Evolutionary conservation across 495 filamentous ascomycete species (phyloP).

Genomic region (Annulohypoxylon stygium): DNA sequence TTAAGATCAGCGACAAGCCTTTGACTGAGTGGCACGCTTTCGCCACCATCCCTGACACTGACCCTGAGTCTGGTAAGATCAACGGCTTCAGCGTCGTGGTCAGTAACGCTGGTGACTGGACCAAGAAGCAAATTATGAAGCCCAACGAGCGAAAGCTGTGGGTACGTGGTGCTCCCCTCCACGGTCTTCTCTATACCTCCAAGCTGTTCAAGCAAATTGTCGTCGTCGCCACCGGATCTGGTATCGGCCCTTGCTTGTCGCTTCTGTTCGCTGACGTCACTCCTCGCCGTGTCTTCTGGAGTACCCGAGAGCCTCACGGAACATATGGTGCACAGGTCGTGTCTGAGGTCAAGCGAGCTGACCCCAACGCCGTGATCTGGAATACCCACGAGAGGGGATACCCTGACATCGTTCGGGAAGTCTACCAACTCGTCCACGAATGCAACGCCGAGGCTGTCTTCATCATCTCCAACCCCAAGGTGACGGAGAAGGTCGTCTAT

Average conservation of each 20-base stretch:
- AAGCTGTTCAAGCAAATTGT: constrained; percentile 76
- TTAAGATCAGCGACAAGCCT: constrained; percentile 67
- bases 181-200: constrained; percentile 80
- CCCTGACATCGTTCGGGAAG: constrained; percentile 68
- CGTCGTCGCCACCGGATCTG: constrained; percentile 85
- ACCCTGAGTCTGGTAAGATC: constrained; percentile 59
- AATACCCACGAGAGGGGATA: constrained; percentile 61
- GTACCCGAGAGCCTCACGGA: constrained; percentile 56
- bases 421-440: constrained; percentile 60
- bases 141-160: constrained; percentile 70
- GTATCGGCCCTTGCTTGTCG: constrained; percentile 77
- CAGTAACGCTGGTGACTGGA: constrained; percentile 91
- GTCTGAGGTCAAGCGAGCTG: constrained; percentile 57
- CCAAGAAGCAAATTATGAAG: constrained; percentile 70
- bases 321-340: constrained; percentile 63
- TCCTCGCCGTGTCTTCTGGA: constrained; percentile 65
- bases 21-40: constrained; percentile 86
- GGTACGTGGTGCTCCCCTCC: constrained; percentile 66
- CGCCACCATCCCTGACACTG: constrained; percentile 74
- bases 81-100: constrained; percentile 78
- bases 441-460: constrained; percentile 72
- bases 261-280: constrained; percentile 59
- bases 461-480: constrained; percentile 79
- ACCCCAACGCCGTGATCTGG: constrained; percentile 64
- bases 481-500: constrained; percentile 80